Evolutionary conservation across 2,329 filamentous ascomycete genomes (phyloP).

Genomic region (Pyrenophora graminea): DNA sequence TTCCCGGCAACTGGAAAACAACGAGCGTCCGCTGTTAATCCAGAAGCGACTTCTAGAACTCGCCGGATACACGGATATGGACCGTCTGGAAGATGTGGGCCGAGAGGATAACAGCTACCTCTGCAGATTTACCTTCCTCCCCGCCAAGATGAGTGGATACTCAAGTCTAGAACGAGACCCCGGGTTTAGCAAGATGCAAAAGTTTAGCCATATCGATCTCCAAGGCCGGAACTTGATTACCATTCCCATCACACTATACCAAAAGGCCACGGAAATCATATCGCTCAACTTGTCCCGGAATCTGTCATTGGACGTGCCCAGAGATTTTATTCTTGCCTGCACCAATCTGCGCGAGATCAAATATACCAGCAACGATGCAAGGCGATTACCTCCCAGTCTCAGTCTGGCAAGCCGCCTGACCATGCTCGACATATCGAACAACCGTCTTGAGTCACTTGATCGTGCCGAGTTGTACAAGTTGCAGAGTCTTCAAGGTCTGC

Average conservation of each 20-base stretch:
- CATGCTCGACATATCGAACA: slow-evolving; percentile 93
- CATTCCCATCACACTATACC: slow-evolving; percentile 92
- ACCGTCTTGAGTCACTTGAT: slow-evolving; percentile 83
- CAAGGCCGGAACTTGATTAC: slow-evolving; percentile 88
- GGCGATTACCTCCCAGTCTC: slow-evolving; percentile 81
- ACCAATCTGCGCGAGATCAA: slow-evolving; percentile 92
- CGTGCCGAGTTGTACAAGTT: slow-evolving; percentile 79
- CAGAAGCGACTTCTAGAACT: slow-evolving; percentile 91
- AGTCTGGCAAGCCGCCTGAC: slow-evolving; percentile 80
- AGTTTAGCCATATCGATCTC: slow-evolving; percentile 92
- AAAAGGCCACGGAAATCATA: slow-evolving; percentile 88
- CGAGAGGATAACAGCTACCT: slow-evolving; percentile 97
- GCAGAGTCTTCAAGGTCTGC: slow-evolving; percentile 80
- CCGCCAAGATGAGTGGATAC: slow-evolving; percentile 81
- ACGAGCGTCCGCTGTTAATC: slow-evolving; percentile 83
- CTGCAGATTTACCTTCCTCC: slow-evolving; percentile 92
- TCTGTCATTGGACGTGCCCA: slow-evolving; percentile 86
- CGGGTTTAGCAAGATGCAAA: slow-evolving; percentile 79
- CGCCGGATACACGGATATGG: slow-evolving; percentile 84
- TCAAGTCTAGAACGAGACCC: slow-evolving; percentile 74
- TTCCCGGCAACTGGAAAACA: slow-evolving; percentile 75
- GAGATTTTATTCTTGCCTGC: slow-evolving; percentile 95
- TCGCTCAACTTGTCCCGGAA: slow-evolving; percentile 93
- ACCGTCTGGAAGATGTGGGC: slow-evolving; percentile 89
- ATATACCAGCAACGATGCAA: slow-evolving; percentile 91